Conservation (phyloP, 2,329 filamentous ascomycete species). For the Sporothrix schenckii region DNA sequence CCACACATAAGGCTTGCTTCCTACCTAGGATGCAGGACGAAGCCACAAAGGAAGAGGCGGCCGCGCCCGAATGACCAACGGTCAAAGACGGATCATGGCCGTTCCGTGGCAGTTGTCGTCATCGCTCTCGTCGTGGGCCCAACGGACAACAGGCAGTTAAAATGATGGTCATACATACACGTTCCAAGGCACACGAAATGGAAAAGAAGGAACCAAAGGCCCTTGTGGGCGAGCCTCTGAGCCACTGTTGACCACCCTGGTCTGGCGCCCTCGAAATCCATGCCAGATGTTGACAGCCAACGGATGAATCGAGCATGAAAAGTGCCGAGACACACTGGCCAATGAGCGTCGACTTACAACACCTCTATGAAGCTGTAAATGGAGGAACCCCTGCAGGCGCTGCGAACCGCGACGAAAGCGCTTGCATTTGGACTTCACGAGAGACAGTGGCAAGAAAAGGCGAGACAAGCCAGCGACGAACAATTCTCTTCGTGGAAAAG, state of each 20-base stretch:
- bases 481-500: background rate
- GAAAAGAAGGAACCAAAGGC: background rate
- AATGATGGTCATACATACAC: background rate
- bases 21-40: background rate
- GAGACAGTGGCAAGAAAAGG: background rate
- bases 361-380: background rate
- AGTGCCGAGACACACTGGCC: constrained; percentile 15
- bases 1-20: background rate
- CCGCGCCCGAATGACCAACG: background rate
- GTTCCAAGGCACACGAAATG: background rate
- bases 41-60: constrained; percentile 16
- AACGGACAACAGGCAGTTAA: background rate
- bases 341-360: background rate
- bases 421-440: background rate
- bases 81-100: constrained; percentile 5
- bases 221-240: constrained; percentile 14
- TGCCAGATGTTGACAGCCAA: constrained; percentile 23
- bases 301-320: constrained; percentile 6
- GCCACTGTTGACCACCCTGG: background rate
- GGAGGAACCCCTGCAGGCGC: constrained; percentile 21
- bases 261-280: constrained; percentile 6
- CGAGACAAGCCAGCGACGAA: background rate
- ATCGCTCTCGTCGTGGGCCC: background rate
- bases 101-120: constrained; percentile 20
- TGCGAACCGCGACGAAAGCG: background rate